Base-by-base conservation (phyloP, 805 yeast species). In the Pichia manshurica region DNA sequence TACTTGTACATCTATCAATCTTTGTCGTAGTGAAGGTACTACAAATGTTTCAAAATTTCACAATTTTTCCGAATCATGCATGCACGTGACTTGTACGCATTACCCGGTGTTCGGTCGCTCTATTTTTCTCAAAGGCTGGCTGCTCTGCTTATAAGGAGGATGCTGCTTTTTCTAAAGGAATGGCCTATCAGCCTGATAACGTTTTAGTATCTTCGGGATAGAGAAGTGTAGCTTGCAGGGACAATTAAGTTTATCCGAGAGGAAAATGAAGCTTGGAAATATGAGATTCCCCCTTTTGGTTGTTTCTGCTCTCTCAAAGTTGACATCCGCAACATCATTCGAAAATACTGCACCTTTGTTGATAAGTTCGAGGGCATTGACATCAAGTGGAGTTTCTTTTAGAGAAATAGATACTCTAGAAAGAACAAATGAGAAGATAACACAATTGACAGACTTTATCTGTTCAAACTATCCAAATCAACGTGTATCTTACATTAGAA, bases 301-400 rank as follows among this genome's bases (percentile, higher is more conserved):
- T 9, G 19, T 46, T 2, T 21, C 45, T 8, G 47, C 59, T 9
- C 31, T 49, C 6, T 45, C 46, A 8, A 56, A 36, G n/a, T 9
- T 48, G n/a, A 21, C 33, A 12, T 25, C 37, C 16, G 45, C 45
- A 22, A 37, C 48, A 15, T 65, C 65, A 2, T 64, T 61, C 50
- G 55, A 57, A 39, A 64, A 66, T 51, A 53, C 68, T 2, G 63
- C 69, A 10, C 70, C 69, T 7, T 40, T 66, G 35, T 47, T 63
- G 29, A 51, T 60, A 23, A 47, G 56, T 19, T 51, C 55, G 5
- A 42, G 53, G 23, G 36, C 15, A 39, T 39, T 35, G 20, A 29
- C 20, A 38, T 35, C 13, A 12, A 38, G 12, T 37, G 20, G 23
- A 6, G 44, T 16, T 43, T 52, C 43, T 46, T 37, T 55, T 10